Evolutionary conservation across 495 filamentous ascomycete species (phyloP), one percentile per base, ranked within the genome.

Genomic region (Aspergillus incahuasiensis): DNA sequence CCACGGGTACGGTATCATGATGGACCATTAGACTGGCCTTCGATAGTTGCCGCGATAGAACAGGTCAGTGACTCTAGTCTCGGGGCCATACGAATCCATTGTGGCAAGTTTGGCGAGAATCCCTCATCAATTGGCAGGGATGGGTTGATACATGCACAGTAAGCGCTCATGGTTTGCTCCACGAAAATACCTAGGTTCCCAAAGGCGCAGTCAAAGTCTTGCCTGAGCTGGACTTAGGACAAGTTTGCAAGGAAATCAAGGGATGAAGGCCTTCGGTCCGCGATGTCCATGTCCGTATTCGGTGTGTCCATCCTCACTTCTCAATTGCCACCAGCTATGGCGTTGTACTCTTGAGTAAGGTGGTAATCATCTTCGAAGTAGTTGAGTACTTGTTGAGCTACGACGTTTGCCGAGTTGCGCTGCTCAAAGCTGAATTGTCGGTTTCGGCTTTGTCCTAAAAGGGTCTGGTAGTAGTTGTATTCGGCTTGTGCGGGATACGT

Each of bases 401-500:
- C 19, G 1, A 16, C 6, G 11, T 44, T 44, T 4, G 42, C 42
- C 3, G 42, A 4, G 42, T 44, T 44, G 1, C 42, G 42, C 1
- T 20, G 42, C 20, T 44, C 19, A 22, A 44, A 22, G 2, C 12
- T 16, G 42, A 44, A 44, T 44, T 44, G 42, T 1, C 20, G 42
- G 42, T 44, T 44, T 22, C 22, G 42, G 40, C 40, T 13, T 20
- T 44, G 42, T 6, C 42, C 42, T 2, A 44, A 20, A 3, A 44
- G 12, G 19, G 9, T 44, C 19, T 13, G 42, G 42, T 44, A 24
- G 8, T 44, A 44, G 20, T 16, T 20, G 49, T 81, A 75, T 11
- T 80, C 86, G 6, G 83, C 84, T 12, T 82, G 74, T 8, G 82
- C 75, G 0, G 87, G 86, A 54, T 91, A 86, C 4, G 88, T 71